Evolutionary conservation across 2,329 filamentous ascomycete genomes (phyloP).

Genomic region (Aspergillus costaricaensis): DNA sequence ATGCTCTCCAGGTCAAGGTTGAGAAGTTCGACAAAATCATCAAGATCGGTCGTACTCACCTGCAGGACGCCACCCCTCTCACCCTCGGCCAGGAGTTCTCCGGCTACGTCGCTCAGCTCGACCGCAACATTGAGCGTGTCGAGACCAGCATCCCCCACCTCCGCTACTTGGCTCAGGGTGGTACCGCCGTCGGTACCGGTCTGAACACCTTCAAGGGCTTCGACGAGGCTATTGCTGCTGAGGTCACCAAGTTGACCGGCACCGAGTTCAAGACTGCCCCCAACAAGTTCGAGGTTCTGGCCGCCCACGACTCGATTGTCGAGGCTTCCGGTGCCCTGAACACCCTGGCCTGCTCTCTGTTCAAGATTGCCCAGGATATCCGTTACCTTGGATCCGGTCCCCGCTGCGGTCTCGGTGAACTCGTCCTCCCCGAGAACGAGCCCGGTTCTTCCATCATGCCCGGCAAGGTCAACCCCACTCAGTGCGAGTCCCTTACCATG

Average conservation of each 20-base stretch:
- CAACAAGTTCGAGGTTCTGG: conserved; percentile 98
- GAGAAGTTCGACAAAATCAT: conserved; percentile 91
- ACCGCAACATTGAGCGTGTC: conserved; percentile 84
- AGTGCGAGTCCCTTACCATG: conserved; percentile 98
- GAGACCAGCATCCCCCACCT: conserved; percentile 81
- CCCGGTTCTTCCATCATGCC: conserved; percentile 98
- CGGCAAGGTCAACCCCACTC: conserved; percentile 98
- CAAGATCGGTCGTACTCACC: conserved; percentile 97
- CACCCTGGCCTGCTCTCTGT: conserved; percentile 85
- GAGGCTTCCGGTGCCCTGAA: conserved; percentile 93
- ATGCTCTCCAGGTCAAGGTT: conserved; percentile 83
- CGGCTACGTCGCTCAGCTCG: conserved; percentile 92
- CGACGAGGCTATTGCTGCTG: conserved; percentile 85
- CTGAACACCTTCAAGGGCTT: conserved; percentile 98
- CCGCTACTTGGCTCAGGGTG: conserved; percentile 86
- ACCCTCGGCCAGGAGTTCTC: conserved; percentile 98
- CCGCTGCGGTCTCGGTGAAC: conserved; percentile 91
- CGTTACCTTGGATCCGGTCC: conserved; percentile 95
- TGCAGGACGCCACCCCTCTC: conserved; percentile 95
- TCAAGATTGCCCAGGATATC: conserved; percentile 98
- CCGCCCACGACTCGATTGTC: conserved; percentile 92
- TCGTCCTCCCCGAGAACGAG: conserved; percentile 94
- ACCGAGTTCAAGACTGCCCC: conserved; percentile 93
- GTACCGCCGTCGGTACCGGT: conserved; percentile 93
- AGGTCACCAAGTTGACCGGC: conserved; percentile 90